A percentile compares a stretch with the other conserved stretches of the same genome.
Conservation (phyloP, 352 stramenopile genomes). For the Phytophthora ohioensis region DNA sequence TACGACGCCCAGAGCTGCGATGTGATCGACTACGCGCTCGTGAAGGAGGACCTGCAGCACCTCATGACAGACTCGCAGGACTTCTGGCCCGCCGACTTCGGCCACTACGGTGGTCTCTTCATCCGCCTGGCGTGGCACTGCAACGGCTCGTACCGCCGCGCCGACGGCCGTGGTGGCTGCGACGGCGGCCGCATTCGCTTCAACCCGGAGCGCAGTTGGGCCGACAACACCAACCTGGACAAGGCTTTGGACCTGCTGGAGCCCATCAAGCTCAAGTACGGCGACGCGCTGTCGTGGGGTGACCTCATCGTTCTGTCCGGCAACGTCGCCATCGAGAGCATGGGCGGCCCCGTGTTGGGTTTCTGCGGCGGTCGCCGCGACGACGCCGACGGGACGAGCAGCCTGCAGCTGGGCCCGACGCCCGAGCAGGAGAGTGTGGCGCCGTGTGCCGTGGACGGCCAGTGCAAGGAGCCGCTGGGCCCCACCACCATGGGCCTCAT, state of each 20-base stretch:
- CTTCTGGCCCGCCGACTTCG: slow-evolving; percentile 90
- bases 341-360: slow-evolving; percentile 90
- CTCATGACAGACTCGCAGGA: slow-evolving; percentile 83
- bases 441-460: slow-evolving; percentile 50
- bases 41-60: slow-evolving; percentile 74
- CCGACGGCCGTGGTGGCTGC: slow-evolving; percentile 45
- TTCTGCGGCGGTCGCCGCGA: slow-evolving; percentile 92
- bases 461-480: slow-evolving; percentile 66
- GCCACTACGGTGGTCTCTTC: slow-evolving; percentile 89
- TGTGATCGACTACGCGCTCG: slow-evolving; percentile 52
- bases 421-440: slow-evolving; percentile 55
- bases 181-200: slow-evolving; percentile 50
- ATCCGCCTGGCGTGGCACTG: slow-evolving; percentile 84
- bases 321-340: slow-evolving; percentile 92
- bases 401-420: slow-evolving; percentile 51
- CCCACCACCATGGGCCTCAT: slow-evolving; percentile 73
- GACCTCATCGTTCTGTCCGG: slow-evolving; percentile 95
- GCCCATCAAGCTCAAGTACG: slow-evolving; percentile 75
- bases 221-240: slow-evolving; percentile 72
- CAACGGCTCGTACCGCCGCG: slow-evolving; percentile 50
- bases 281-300: slow-evolving; percentile 83
- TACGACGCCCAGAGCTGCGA: slow-evolving; percentile 45
- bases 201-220: slow-evolving; percentile 53
- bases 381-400: slow-evolving; percentile 72
- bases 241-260: slow-evolving; percentile 63